A percentile compares a stretch with the other conserved stretches of the same genome.
phyloP scores from a whole-genome alignment of 768 basidiomycete species.

The Auricularia sp. region DNA sequence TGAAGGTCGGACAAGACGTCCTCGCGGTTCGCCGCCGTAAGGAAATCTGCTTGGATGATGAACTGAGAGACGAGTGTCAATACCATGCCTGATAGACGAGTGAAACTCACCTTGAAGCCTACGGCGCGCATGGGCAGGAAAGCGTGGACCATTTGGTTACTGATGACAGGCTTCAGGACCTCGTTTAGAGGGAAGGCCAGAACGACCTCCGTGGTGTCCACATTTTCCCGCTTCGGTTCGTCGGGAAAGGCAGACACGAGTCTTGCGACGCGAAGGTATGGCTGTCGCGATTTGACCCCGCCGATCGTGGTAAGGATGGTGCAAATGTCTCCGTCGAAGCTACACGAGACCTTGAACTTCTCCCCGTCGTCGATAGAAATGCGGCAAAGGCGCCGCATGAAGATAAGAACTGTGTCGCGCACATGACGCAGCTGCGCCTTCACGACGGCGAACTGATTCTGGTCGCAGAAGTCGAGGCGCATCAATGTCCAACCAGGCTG shows the following conservation, averaged over 20 bases:
- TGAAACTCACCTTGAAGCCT: conserved; percentile 16
- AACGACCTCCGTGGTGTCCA: conserved; percentile 14
- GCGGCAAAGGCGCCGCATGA: conserved; percentile 14
- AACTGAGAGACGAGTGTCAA: conserved; percentile 12
- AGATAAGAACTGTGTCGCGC: conserved; percentile 17
- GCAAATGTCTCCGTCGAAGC: no score
- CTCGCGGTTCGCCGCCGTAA: conserved; percentile 20
- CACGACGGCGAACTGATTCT: conserved; percentile 7
- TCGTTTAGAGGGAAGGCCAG: conserved; percentile 17
- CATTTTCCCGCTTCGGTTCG: conserved; percentile 12
- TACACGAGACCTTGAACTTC: background rate
- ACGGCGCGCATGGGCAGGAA: conserved; percentile 17
- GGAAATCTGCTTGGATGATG: conserved; percentile 22
- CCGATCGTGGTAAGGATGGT: background rate
- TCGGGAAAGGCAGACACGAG: background rate
- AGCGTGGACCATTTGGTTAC: conserved; percentile 15
- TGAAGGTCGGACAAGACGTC: conserved; percentile 14
- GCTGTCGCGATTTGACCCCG: background rate
- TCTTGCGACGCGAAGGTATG: background rate
- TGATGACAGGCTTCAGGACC: conserved; percentile 8
- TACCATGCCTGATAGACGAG: background rate
- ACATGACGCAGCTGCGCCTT: conserved; percentile 9
- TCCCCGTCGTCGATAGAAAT: conserved; percentile 8
- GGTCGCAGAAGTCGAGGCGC: conserved; percentile 10
- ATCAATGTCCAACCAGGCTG: conserved; percentile 18